Base-by-base conservation (phyloP, 2,329 filamentous ascomycete species). In the Aspergillus novoparasiticus region DNA sequence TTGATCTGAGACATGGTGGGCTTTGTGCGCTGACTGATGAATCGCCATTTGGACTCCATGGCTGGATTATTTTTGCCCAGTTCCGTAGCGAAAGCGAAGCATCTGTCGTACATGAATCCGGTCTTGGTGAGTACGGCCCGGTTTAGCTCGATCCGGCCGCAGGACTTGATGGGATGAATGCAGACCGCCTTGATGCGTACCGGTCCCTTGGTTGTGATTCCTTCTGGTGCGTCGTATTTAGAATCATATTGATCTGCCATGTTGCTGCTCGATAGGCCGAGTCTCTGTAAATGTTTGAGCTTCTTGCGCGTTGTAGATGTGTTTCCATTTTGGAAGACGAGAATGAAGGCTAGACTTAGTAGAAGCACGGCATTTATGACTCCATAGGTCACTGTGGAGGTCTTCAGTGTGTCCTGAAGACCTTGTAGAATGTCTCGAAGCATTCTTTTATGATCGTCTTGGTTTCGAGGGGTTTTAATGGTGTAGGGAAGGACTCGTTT, bases 11-110 rank as follows among this genome's bases (percentile, higher is more conserved):
- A 63, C 69, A 71, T 71, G 12, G 36, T 32, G 6, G 69, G 69
- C 39, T 70, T 71, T 2, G 69, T 71, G 23, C 69, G 68, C 57
- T 71, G 69, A 50, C 68, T 69, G 62, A 71, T 68, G 11, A 71
- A 69, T n/a, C 66, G 64, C 69, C 69, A 71, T 45, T 64, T 63
- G 6, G 57, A 54, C 28, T 23, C 28, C 2, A 48, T 34, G 16
- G 23, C 23, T 5, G 34, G 8, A 32, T 28, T 5, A 3, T 50
- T 50, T 14, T 61, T 26, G 28, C 26, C 39, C 1, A 3, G 39
- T 16, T 69, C 69, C 6, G 65, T 61, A 21, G 69, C 69, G 5
- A 71, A 34, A 6, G 63, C 63, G 26, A 71, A 71, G 43, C 64
- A 71, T 58, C 69, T 54, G 54, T 71, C 69, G 28, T 66, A 71